Evolutionary conservation across 2,329 filamentous ascomycete species (phyloP).

Genomic region (Neocucurbitaria cava): DNA sequence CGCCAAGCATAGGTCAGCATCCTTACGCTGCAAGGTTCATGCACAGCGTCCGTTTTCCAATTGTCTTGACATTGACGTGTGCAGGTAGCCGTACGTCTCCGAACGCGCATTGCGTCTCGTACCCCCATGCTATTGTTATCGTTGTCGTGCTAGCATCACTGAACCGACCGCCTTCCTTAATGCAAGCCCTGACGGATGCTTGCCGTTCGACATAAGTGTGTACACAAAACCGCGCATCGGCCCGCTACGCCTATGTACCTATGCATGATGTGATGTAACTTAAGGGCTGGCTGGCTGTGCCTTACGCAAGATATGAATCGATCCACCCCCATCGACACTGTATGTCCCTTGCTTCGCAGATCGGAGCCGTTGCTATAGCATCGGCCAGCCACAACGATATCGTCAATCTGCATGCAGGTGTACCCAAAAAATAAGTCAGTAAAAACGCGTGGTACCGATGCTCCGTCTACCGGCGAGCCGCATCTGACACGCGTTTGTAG

Average conservation of each 20-base stretch:
- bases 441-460: constrained; percentile 1
- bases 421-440: neutral
- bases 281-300: no score
- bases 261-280: constrained; percentile 1
- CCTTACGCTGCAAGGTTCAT: constrained; percentile 3
- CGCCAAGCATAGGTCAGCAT: neutral
- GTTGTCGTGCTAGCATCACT: neutral
- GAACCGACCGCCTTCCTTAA: neutral
- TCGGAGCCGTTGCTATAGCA: neutral
- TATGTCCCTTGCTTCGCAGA: constrained; percentile 2
- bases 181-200: constrained; percentile 10
- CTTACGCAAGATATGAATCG: neutral
- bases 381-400: neutral
- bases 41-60: constrained; percentile 2
- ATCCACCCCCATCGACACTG: neutral
- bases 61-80: constrained; percentile 13
- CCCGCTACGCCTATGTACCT: constrained; percentile 5
- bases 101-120: constrained; percentile 1
- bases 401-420: constrained; percentile 5
- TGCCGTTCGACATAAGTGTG: constrained; percentile 17
- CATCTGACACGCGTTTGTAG: neutral
- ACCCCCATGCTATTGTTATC: neutral
- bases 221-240: constrained; percentile 8
- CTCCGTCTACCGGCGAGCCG: neutral
- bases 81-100: constrained; percentile 4